These are phyloP conservation scores for Bonia amplexicaulis DNA, from an alignment of 176 grass and related monocot genomes.

Conservation along the genomic window DNA sequence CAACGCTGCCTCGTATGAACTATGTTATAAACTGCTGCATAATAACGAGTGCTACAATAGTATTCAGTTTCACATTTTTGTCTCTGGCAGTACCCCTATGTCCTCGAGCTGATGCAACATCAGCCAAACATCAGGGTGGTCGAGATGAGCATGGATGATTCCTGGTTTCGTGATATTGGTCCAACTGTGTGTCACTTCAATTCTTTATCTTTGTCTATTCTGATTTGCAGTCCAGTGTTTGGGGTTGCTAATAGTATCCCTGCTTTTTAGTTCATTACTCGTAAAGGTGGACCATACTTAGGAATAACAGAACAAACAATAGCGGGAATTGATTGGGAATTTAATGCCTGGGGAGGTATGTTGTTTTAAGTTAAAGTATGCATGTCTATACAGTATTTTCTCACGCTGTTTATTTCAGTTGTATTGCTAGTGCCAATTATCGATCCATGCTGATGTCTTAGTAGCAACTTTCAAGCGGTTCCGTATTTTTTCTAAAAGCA, in stretches of 20 bases:
- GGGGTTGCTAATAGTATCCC: slow-evolving; percentile 19
- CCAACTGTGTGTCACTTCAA: slow-evolving; percentile 55
- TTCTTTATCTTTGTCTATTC: neutral
- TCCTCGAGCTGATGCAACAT: slow-evolving; percentile 43
- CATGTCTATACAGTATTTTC: neutral
- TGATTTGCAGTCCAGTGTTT: neutral
- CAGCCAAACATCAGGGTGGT: slow-evolving; percentile 72
- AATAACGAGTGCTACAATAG: neutral
- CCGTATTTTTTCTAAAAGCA: neutral
- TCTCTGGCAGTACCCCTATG: slow-evolving; percentile 49
- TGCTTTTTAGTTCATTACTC: slow-evolving; percentile 58
- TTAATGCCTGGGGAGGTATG: slow-evolving; percentile 97
- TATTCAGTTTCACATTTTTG: neutral
- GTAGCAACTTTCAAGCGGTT: neutral
- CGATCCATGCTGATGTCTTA: neutral
- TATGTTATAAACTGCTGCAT: neutral
- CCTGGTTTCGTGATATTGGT: slow-evolving; percentile 93
- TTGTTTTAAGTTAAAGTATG: neutral
- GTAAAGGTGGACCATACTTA: slow-evolving; percentile 14
- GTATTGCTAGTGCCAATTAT: neutral
- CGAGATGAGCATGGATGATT: slow-evolving; percentile 97
- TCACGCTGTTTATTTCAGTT: neutral
- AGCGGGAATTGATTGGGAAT: slow-evolving; percentile 93
- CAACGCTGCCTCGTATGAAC: neutral
- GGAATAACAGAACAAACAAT: slow-evolving; percentile 35